Base-by-base conservation (phyloP, 2,329 filamentous ascomycete species). In the Alternaria hordeiaustralica region DNA sequence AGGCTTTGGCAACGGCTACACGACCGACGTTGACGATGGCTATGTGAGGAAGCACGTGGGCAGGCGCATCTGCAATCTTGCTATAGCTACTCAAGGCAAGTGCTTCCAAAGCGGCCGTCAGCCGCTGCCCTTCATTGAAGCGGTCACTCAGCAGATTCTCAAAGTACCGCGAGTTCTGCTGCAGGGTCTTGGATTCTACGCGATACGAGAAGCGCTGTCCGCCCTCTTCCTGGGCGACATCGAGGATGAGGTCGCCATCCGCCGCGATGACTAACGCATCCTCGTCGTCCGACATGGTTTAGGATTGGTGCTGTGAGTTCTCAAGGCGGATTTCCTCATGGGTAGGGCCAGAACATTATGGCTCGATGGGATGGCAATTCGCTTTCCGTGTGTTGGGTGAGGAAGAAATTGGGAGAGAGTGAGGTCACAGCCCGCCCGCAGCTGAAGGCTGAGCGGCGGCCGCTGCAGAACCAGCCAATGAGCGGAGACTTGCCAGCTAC, bases 121-220 rank as follows among this genome's bases (percentile, higher is more conserved):
- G 82, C 36, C 84, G 76, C 51, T 84, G 83, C 8, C 87, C 87
- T 80, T 94, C 90, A 58, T 85, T 82, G 75, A 93, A 92, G 59
- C 87, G 83, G 65, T 89, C 87, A 10, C 87, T 86, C 3, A 94
- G 83, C 15, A 94, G 84, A 60, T 87, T 88, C 59, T 84, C 84
- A 75, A 94, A 94, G 78, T 93, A 94, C 60, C 86, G 87, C 6
- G 91, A 93, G 64, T 87, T 84, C 65, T 83, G 82, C 77, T 84
- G 87, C 33, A 94, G 82, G 1, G 81, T 81, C 12, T 81, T 81
- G 2, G 89, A 80, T 55, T 85, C 84, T 46, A 92, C 90, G 25
- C 90, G 85, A 72, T 90, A 93, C 12, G 84, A 81, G 74, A 89
- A 81, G 47, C 84, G 84, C 63, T 85, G 79, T 46, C 78, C 80